Conservation (phyloP, 1,284 basidiomycete species). For the Xerocomus minutiporus region DNA sequence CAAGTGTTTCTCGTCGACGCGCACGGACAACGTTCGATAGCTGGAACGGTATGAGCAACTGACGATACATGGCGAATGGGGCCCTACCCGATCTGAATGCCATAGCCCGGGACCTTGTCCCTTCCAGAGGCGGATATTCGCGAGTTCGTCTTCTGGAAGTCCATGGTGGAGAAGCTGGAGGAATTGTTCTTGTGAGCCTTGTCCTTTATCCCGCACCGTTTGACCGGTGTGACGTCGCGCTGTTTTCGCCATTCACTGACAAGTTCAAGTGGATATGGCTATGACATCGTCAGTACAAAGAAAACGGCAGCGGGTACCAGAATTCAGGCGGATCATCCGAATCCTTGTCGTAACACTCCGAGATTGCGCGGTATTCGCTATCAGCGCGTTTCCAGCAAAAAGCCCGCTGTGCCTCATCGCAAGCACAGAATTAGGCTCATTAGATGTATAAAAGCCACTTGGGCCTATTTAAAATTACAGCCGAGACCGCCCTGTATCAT, state of each 20-base stretch:
- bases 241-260: not conserved
- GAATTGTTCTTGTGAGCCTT: not conserved
- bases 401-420: no score
- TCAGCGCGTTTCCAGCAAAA: no score
- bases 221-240: not conserved
- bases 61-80: not conserved
- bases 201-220: not conserved
- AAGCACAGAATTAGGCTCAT: no score
- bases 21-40: constrained; percentile 41
- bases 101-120: constrained; percentile 23
- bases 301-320: not conserved
- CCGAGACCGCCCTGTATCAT: not conserved
- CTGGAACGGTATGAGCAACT: constrained; percentile 21
- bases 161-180: not conserved
- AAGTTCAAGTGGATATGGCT: not conserved
- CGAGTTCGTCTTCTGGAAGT: constrained; percentile 20
- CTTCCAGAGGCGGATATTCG: constrained; percentile 14
- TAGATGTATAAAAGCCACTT: no score
- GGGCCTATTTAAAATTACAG: not conserved
- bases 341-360: no score
- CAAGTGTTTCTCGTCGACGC: constrained; percentile 31
- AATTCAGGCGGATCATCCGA: no score
- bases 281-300: not conserved
- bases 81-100: constrained; percentile 30
- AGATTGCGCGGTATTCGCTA: not conserved